Evolutionary conservation across 768 basidiomycete species (phyloP).

Genomic region (Dioszegia hungarica): DNA sequence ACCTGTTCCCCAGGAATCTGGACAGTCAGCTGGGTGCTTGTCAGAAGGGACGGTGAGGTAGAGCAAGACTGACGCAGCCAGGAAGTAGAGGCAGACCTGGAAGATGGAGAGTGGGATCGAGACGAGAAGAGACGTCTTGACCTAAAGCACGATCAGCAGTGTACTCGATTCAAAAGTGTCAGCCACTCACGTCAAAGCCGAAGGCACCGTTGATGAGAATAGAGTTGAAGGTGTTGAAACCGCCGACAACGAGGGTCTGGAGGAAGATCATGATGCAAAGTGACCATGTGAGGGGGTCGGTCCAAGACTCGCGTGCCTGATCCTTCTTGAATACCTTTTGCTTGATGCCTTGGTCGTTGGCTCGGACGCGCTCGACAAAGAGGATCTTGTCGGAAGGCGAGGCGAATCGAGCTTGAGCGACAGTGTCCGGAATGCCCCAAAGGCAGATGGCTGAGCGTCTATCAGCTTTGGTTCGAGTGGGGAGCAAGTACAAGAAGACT

Average conservation of each 20-base stretch:
- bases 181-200: conserved; percentile 4
- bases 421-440: conserved; percentile 13
- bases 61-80: conserved; percentile 2
- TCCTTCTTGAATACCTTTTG: conserved; percentile 53
- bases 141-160: not conserved
- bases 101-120: conserved; percentile 43
- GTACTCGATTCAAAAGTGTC: too few relatives aligned
- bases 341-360: conserved; percentile 57
- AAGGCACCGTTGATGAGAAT: conserved; percentile 51
- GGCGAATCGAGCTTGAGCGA: conserved; percentile 13
- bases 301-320: conserved; percentile 51
- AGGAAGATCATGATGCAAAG: conserved; percentile 54
- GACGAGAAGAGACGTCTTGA: conserved; percentile 50
- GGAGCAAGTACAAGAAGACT: not conserved
- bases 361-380: conserved; percentile 56
- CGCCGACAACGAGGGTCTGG: conserved; percentile 55
- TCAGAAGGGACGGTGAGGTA: too few relatives aligned
- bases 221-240: conserved; percentile 55
- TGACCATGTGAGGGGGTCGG: conserved; percentile 54
- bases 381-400: conserved; percentile 52
- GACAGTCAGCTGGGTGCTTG: not conserved
- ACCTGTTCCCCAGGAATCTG: conserved; percentile 6
- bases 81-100: conserved; percentile 39
- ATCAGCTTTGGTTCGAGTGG: not conserved
- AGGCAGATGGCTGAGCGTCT: conserved; percentile 8